phyloP scores from a whole-genome alignment of 306 rosid genomes.

The Bauhinia variegata region DNA sequence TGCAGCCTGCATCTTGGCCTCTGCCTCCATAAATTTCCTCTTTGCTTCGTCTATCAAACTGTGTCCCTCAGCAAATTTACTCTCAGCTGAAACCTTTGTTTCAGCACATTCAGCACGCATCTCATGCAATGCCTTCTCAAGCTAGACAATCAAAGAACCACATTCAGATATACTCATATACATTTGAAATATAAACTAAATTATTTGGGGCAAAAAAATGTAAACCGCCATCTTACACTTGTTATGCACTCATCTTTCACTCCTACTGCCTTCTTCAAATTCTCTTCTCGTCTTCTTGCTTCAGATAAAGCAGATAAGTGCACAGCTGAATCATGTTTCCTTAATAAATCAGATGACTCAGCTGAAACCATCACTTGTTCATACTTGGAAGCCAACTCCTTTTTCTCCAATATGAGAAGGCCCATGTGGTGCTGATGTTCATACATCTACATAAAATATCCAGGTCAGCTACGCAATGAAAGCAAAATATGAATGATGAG shows the following conservation, averaged over 20 bases:
- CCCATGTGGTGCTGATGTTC: constrained; percentile 99
- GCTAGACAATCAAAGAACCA: constrained; percentile 53
- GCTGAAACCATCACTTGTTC: constrained; percentile 63
- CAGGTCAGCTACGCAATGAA: constrained; percentile 23
- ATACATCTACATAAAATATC: constrained; percentile 56
- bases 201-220: not conserved
- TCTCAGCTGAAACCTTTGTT: constrained; percentile 85
- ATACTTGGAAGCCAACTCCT: constrained; percentile 62
- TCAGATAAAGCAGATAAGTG: constrained; percentile 63
- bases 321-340: constrained; percentile 68
- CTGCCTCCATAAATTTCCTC: constrained; percentile 68
- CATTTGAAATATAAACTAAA: not conserved
- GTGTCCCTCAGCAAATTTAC: constrained; percentile 72
- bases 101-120: constrained; percentile 94
- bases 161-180: constrained; percentile 22
- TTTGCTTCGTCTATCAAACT: constrained; percentile 70
- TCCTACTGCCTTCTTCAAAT: constrained; percentile 68
- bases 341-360: constrained; percentile 64
- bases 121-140: constrained; percentile 92
- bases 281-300: constrained; percentile 80
- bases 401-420: constrained; percentile 85
- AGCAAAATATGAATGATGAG: not conserved
- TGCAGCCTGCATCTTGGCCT: constrained; percentile 64
- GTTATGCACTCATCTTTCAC: constrained; percentile 92
- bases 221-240: constrained; percentile 69